Evolutionary conservation across 257 asterid genomes (phyloP).

Genomic region (Coffea eugenioides): DNA sequence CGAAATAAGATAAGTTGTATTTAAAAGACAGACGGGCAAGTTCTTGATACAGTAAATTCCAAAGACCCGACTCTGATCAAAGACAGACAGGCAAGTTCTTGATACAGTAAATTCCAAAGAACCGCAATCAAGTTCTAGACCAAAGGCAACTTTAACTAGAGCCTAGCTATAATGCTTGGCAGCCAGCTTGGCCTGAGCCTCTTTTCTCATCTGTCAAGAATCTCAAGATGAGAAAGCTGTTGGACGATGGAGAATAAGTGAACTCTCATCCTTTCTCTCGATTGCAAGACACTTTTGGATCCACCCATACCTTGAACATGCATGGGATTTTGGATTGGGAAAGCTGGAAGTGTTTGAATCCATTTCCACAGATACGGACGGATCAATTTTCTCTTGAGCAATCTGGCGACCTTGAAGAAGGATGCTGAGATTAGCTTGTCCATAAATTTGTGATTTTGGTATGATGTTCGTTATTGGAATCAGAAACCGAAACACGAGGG

Average conservation of each 20-base stretch:
- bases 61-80: not conserved
- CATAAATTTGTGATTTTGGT: not conserved
- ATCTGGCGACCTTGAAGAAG: slow-evolving; percentile 13
- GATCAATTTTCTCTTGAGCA: slow-evolving; percentile 12
- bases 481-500: not conserved
- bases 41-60: slow-evolving; percentile 26
- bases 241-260: slow-evolving; percentile 3
- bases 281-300: slow-evolving; percentile 20
- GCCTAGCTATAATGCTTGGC: not conserved
- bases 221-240: not conserved
- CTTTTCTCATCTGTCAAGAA: slow-evolving; percentile 3
- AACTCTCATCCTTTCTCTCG: slow-evolving; percentile 5
- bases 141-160: not conserved
- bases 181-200: slow-evolving; percentile 1
- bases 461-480: not conserved
- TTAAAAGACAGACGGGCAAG: slow-evolving; percentile 24
- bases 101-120: slow-evolving; percentile 23
- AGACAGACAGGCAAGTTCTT: slow-evolving; percentile 10
- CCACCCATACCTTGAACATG: slow-evolving; percentile 20
- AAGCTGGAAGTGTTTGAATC: slow-evolving; percentile 14
- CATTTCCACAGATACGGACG: slow-evolving; percentile 3
- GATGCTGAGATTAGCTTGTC: slow-evolving; percentile 25
- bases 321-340: slow-evolving; percentile 33
- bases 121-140: not conserved
- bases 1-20: no score